These are phyloP conservation scores for Tricholoma flavovirens DNA, from an alignment of 768 basidiomycete species.

Conservation along the genomic window DNA sequence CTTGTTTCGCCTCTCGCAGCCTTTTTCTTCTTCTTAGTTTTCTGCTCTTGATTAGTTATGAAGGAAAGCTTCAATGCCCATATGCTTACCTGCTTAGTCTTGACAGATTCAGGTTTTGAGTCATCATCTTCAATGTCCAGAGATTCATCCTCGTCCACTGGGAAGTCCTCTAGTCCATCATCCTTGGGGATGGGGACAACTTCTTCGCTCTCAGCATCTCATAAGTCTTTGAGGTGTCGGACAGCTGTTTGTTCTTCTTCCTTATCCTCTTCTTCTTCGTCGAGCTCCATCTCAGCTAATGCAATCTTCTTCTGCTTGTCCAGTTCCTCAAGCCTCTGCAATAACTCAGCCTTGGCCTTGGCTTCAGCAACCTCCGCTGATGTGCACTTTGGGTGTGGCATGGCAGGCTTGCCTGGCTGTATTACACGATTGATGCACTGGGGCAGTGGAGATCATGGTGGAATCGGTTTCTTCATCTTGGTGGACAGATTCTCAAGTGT, in stretches of 20 bases:
- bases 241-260: neutral
- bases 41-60: neutral
- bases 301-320: neutral
- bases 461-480: neutral
- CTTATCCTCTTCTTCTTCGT: neutral
- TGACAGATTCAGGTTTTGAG: neutral
- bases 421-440: neutral
- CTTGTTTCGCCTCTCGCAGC: neutral
- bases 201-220: neutral
- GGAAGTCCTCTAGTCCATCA: neutral
- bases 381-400: neutral
- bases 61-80: neutral
- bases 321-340: neutral
- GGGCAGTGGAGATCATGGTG: neutral
- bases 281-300: neutral
- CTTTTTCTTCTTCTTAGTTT: neutral
- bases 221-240: neutral
- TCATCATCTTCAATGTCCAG: neutral
- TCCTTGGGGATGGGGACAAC: neutral
- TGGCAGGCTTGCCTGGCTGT: neutral
- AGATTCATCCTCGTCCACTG: neutral
- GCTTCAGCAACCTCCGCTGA: neutral
- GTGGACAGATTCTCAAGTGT: too few relatives aligned
- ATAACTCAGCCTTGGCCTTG: neutral
- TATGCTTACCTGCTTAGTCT: neutral